These are phyloP conservation scores for Spathaspora boniae DNA, from an alignment of 805 yeast species.

Conservation along the genomic window DNA sequence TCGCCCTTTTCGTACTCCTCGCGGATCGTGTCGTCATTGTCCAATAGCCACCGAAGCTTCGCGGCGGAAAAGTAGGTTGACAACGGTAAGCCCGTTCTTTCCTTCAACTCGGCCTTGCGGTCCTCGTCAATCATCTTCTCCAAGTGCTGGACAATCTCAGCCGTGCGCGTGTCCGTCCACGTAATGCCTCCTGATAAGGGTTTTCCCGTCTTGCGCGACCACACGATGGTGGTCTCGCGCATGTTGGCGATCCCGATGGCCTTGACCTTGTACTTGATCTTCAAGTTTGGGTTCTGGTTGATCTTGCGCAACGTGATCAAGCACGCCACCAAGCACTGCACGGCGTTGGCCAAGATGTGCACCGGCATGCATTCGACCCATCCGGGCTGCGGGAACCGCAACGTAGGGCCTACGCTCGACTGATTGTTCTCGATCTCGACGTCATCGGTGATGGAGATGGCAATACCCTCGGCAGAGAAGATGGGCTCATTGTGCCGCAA, in stretches of 20 bases:
- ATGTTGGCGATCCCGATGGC: conserved; percentile 90
- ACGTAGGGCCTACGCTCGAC: conserved; percentile 59
- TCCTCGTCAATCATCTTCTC: conserved; percentile 51
- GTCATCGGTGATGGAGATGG: conserved; percentile 55
- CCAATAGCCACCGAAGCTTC: conserved; percentile 84
- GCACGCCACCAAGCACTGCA: conserved; percentile 72
- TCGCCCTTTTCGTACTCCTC: conserved; percentile 72
- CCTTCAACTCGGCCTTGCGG: conserved; percentile 53
- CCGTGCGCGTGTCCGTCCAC: conserved; percentile 93
- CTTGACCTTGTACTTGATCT: conserved; percentile 57
- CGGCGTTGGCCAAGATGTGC: conserved; percentile 74
- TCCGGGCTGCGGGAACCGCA: conserved; percentile 75
- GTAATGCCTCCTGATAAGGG: conserved; percentile 88
- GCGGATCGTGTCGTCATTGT: conserved; percentile 65
- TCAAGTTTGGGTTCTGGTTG: conserved; percentile 49
- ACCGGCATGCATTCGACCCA: conserved; percentile 95
- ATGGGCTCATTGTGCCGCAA: conserved; percentile 52
- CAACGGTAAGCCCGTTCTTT: conserved; percentile 79
- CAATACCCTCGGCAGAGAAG: conserved; percentile 72
- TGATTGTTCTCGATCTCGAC: conserved; percentile 61
- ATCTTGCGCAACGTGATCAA: conserved; percentile 52
- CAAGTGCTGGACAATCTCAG: conserved; percentile 63
- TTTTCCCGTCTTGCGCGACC: conserved; percentile 80
- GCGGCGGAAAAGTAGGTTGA: conserved; percentile 91
- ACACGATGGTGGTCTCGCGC: conserved; percentile 90